Conservation (phyloP, 768 basidiomycete genomes). For the Cystofilobasidium capitatum region DNA sequence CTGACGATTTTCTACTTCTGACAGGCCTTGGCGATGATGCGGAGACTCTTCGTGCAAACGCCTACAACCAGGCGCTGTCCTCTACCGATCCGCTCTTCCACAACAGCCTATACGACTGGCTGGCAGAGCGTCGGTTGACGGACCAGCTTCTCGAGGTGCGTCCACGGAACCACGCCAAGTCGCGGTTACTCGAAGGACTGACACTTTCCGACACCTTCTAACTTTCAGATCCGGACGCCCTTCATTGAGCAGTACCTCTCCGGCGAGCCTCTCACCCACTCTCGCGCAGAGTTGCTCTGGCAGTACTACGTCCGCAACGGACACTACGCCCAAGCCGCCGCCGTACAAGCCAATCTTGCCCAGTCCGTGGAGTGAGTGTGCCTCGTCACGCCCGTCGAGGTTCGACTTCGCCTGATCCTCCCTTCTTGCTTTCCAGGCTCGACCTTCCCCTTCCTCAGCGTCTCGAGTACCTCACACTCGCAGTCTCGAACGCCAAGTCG, state of each 20-base stretch:
- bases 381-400: background rate
- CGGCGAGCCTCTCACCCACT: slow-evolving; percentile 65
- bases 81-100: slow-evolving; percentile 89
- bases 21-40: slow-evolving; percentile 44
- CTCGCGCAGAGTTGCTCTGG: slow-evolving; percentile 85
- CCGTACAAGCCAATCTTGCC: slow-evolving; percentile 70
- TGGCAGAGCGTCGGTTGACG: slow-evolving; percentile 64
- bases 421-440: slow-evolving; percentile 25
- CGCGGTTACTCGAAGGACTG: background rate
- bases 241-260: slow-evolving; percentile 82
- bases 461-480: slow-evolving; percentile 83
- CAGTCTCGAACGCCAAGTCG: slow-evolving; percentile 92
- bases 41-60: slow-evolving; percentile 67
- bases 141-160: slow-evolving; percentile 83
- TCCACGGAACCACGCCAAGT: background rate
- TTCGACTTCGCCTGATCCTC: background rate
- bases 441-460: slow-evolving; percentile 53
- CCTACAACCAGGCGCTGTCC: slow-evolving; percentile 74
- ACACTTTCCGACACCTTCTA: background rate
- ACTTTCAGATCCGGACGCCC: slow-evolving; percentile 63
- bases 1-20: background rate
- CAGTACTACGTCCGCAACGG: slow-evolving; percentile 92
- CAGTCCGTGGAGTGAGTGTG: slow-evolving; percentile 66
- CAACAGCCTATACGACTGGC: slow-evolving; percentile 88
- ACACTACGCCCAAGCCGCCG: slow-evolving; percentile 76